A percentile compares a stretch with the other conserved stretches of the same genome.
Evolutionary conservation across 345 rosid genomes (phyloP).

Genomic region (Hibiscus syriacus): DNA sequence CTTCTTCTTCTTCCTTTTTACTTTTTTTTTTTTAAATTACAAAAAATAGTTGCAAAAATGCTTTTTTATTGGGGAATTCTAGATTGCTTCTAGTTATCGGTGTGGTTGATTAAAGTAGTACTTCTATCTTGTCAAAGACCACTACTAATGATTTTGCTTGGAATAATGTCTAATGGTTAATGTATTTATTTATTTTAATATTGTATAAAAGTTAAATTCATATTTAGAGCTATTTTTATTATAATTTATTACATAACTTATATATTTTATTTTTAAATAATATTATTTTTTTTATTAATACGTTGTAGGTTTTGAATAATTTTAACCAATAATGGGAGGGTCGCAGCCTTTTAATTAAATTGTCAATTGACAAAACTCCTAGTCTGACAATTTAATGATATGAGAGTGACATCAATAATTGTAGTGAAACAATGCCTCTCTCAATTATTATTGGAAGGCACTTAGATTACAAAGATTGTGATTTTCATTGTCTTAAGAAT

Average conservation of each 20-base stretch:
- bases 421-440: background rate
- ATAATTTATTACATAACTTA: too few relatives aligned
- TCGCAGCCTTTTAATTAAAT: background rate
- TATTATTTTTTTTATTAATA: background rate
- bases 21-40: background rate
- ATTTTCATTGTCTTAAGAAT: background rate
- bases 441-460: background rate
- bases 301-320: background rate
- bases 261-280: too few relatives aligned
- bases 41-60: background rate
- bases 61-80: background rate
- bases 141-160: slow-evolving; percentile 2
- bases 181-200: too few relatives aligned
- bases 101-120: background rate
- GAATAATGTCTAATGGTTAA: too few relatives aligned
- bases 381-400: background rate
- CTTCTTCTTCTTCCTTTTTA: background rate
- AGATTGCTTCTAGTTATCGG: background rate
- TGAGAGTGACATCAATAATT: background rate
- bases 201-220: too few relatives aligned
- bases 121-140: background rate
- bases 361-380: background rate
- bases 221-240: too few relatives aligned
- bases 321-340: background rate
- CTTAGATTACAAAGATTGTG: background rate